These are phyloP conservation scores for Gautieria morchelliformis DNA, from an alignment of 768 basidiomycete genomes.

Conservation along the genomic window DNA sequence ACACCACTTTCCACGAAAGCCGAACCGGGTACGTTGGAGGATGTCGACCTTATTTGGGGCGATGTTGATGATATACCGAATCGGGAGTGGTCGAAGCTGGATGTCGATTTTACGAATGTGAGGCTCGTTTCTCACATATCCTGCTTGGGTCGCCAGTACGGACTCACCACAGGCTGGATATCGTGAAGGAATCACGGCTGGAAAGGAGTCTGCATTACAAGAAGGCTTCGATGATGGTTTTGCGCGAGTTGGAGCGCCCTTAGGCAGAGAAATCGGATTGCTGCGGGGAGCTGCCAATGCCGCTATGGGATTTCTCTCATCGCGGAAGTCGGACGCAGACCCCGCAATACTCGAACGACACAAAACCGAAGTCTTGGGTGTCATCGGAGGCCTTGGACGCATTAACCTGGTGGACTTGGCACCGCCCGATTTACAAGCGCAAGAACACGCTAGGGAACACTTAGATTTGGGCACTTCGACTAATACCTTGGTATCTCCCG, in stretches of 20 bases:
- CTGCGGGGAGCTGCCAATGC: slow-evolving; percentile 67
- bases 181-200: slow-evolving; percentile 90
- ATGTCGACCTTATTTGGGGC: slow-evolving; percentile 2
- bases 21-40: neutral
- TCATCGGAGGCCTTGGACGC: slow-evolving; percentile 44
- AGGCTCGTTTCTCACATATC: slow-evolving; percentile 9
- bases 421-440: slow-evolving; percentile 69
- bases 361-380: slow-evolving; percentile 39
- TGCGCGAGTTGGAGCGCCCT: slow-evolving; percentile 55
- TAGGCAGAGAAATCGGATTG: slow-evolving; percentile 68
- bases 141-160: neutral
- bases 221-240: slow-evolving; percentile 87
- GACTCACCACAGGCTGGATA: slow-evolving; percentile 63
- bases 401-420: slow-evolving; percentile 65
- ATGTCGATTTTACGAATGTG: slow-evolving; percentile 65
- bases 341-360: slow-evolving; percentile 14
- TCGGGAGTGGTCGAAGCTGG: slow-evolving; percentile 59
- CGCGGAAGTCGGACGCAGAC: slow-evolving; percentile 15
- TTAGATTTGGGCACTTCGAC: slow-evolving; percentile 23
- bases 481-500: neutral
- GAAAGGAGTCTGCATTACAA: slow-evolving; percentile 82
- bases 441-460: slow-evolving; percentile 65
- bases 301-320: slow-evolving; percentile 45
- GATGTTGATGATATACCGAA: neutral
- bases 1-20: neutral